A percentile compares a stretch with the other conserved stretches of the same genome.
Conservation (phyloP, 1,139 yeast species). For the Geotrichum europaeum region DNA sequence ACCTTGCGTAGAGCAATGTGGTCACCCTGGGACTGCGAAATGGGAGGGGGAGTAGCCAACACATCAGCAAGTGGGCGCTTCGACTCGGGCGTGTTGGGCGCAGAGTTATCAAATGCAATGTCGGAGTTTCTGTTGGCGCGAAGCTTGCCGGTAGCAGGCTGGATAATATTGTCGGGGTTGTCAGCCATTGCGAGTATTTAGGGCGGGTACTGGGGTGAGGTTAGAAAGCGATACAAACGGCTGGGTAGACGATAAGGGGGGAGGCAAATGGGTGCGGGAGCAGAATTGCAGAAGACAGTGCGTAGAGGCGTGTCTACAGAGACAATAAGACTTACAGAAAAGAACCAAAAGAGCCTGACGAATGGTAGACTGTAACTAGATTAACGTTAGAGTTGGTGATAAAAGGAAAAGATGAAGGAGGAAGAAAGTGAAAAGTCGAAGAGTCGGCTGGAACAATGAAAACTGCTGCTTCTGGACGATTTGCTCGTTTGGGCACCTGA, state of each 20-base stretch:
- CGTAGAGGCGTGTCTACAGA: background rate
- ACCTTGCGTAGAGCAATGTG: background rate
- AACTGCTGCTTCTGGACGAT: too few species aligned
- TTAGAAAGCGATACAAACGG: background rate
- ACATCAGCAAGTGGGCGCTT: constrained; percentile 10
- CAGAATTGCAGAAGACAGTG: too few species aligned
- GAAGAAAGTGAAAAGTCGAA: background rate
- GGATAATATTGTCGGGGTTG: background rate
- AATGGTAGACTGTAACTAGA: background rate
- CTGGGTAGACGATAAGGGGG: background rate
- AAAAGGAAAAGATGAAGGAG: background rate
- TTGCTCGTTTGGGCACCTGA: too few species aligned
- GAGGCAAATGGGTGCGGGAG: too few species aligned
- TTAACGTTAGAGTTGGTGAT: background rate
- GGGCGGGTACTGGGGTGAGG: background rate
- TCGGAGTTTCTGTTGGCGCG: constrained; percentile 1
- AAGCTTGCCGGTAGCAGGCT: background rate
- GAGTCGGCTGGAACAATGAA: too few species aligned
- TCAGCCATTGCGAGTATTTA: constrained; percentile 1
- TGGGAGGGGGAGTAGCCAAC: constrained; percentile 6
- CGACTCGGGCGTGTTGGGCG: constrained; percentile 3
- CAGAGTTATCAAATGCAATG: background rate
- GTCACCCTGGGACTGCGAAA: background rate
- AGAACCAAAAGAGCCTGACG: background rate
- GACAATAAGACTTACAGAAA: background rate